These are phyloP conservation scores for Catunica adiposa DNA, from an alignment of 2,329 filamentous ascomycete genomes.

Conservation along the genomic window DNA sequence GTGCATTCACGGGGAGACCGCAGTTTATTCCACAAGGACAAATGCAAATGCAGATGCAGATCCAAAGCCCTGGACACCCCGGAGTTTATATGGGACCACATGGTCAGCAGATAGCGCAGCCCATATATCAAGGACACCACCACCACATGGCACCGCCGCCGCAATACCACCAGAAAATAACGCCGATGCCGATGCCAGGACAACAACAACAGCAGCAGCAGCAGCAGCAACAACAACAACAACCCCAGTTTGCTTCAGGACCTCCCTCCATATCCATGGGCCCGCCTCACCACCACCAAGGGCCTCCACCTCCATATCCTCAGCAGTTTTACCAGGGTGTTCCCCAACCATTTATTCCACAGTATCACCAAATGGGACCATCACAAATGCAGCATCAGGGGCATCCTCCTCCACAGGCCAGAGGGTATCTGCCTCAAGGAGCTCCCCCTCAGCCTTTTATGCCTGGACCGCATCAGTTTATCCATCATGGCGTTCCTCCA, in stretches of 20 bases:
- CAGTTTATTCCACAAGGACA: neutral
- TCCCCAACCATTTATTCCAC: neutral
- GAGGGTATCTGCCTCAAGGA: no score
- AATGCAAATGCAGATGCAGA: neutral
- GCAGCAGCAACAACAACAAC: no score
- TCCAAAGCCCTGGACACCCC: no score
- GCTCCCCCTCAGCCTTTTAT: no score
- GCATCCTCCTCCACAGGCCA: no score
- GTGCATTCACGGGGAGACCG: neutral
- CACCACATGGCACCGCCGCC: neutral
- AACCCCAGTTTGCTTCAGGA: neutral
- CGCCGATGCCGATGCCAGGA: no score
- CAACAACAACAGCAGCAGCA: no score
- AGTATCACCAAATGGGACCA: neutral
- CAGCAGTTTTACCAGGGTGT: neutral
- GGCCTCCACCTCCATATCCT: neutral
- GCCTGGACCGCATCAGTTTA: neutral
- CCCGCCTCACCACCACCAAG: neutral
- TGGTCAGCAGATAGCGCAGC: neutral
- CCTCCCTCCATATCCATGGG: no score
- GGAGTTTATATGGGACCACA: no score
- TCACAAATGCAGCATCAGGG: no score
- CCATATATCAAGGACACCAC: neutral
- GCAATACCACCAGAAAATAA: no score
- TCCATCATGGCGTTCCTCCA: neutral